Conservation (phyloP, 345 rosid species). For the Eucalyptus melliodora region DNA sequence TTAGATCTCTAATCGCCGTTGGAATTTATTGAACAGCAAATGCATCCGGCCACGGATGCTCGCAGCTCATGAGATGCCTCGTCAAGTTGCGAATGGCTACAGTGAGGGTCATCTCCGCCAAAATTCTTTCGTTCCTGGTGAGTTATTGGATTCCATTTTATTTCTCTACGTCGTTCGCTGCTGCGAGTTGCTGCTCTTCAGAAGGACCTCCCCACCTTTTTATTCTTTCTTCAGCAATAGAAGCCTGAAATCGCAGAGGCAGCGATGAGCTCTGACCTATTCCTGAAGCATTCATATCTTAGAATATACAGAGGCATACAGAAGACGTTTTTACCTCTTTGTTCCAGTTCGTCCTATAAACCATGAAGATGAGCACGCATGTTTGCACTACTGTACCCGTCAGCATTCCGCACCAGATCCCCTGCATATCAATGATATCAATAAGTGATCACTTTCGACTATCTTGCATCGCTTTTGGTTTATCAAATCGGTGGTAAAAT, state of each 20-base stretch:
- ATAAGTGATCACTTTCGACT: neutral
- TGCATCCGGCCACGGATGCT: neutral
- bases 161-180: neutral
- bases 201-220: slow-evolving; percentile 50
- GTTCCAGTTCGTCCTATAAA: slow-evolving; percentile 60
- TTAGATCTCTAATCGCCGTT: neutral
- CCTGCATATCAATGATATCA: slow-evolving; percentile 17
- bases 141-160: neutral
- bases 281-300: neutral
- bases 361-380: slow-evolving; percentile 34
- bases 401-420: slow-evolving; percentile 74
- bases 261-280: neutral
- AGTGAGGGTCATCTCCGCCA: neutral
- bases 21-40: neutral
- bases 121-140: neutral
- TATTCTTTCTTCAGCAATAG: slow-evolving; percentile 52
- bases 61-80: neutral
- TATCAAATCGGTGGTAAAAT: neutral
- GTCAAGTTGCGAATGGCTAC: neutral
- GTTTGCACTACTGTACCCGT: slow-evolving; percentile 54
- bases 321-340: slow-evolving; percentile 26
- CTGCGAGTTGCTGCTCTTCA: neutral
- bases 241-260: slow-evolving; percentile 29
- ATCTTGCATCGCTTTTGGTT: neutral
- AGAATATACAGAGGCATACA: neutral